Evolutionary conservation across 2,329 filamentous ascomycete species (phyloP), one percentile per base, ranked within the genome.

Genomic region (Tolypocladium guangdongense): DNA sequence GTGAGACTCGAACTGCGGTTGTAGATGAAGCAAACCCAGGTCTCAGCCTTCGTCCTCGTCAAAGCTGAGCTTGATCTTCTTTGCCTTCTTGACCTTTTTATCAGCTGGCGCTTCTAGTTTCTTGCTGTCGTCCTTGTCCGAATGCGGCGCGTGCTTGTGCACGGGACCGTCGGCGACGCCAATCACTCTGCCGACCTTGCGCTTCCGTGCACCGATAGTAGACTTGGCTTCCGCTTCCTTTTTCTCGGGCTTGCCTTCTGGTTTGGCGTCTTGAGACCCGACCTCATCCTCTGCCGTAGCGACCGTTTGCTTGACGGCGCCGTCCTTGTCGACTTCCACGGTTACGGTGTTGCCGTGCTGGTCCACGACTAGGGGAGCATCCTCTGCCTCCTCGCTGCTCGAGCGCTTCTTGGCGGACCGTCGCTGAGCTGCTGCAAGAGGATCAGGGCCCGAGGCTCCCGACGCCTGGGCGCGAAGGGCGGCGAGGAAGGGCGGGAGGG

Each of bases 361-460:
- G 59, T 92, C 81, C 4, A 93, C 81, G 51, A 89, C 82, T 0
- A 89, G 76, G 0, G 88, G 88, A 50, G 77, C 84, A 66, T 92
- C 88, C 60, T 92, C 88, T 14, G 86, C 86, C 56, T 90, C 83
- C 41, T 84, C 84, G 59, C 85, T 83, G 55, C 73, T 80, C 18
- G 79, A 81, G 37, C 76, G 77, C 69, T 73, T 78, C 70, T 74
- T 78, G 54, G 63, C 68, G 49, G 75, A 71, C n/a, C 79, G 71
- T 2, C 78, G 70, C 20, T 72, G 73, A 7, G 70, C 72, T 1
- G 77, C 73, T 38, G 81, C 70, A 43, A 80, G 70, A 5, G 77
- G 75, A 53, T 82, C 77, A 60, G 81, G 72, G 38, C 78, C 69
- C 68, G 74, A 64, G 74, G 67, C 62, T 68, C 69, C 67, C 65